A percentile compares a stretch with the other conserved stretches of the same genome.
Evolutionary conservation across 164 flowering plant genomes (phyloP).

Genomic region (Annona cherimola): DNA sequence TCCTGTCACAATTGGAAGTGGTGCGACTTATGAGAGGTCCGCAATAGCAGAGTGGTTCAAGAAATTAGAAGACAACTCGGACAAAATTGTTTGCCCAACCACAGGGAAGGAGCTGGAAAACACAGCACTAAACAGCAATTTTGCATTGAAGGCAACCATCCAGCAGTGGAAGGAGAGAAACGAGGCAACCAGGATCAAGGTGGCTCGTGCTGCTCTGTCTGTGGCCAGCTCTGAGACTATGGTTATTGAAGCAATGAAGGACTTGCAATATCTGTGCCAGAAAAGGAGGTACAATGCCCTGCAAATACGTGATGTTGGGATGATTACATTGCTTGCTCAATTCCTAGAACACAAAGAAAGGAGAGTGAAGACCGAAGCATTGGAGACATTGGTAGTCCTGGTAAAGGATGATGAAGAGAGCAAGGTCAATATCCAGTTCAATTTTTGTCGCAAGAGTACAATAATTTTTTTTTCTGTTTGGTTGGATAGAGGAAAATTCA

Average conservation of each 20-base stretch:
- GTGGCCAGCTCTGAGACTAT: slow-evolving; percentile 50
- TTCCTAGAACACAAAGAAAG: slow-evolving; percentile 37
- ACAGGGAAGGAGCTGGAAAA: slow-evolving; percentile 46
- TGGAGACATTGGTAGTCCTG: slow-evolving; percentile 37
- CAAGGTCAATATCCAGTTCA: slow-evolving; percentile 31
- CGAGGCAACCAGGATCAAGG: slow-evolving; percentile 54
- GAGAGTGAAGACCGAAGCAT: slow-evolving; percentile 39
- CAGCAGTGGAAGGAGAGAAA: slow-evolving; percentile 75
- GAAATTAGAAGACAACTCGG: slow-evolving; percentile 18
- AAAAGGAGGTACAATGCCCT: slow-evolving; percentile 34
- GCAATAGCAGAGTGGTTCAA: slow-evolving; percentile 55
- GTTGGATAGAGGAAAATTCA: neutral
- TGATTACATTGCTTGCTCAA: slow-evolving; percentile 44
- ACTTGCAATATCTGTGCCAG: slow-evolving; percentile 44
- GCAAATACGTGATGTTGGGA: slow-evolving; percentile 38
- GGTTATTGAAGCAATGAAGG: slow-evolving; percentile 59
- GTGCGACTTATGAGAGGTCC: slow-evolving; percentile 59
- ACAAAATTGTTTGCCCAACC: slow-evolving; percentile 46
- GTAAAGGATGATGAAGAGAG: slow-evolving; percentile 45
- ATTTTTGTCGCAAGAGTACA: neutral
- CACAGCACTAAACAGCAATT: slow-evolving; percentile 36
- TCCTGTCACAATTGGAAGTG: slow-evolving; percentile 68
- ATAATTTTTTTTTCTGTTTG: no score
- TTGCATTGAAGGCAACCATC: slow-evolving; percentile 61
- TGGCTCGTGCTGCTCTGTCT: slow-evolving; percentile 55